Evolutionary conservation across 1,284 basidiomycete genomes (phyloP).

Genomic region (Heliocybe sulcata): DNA sequence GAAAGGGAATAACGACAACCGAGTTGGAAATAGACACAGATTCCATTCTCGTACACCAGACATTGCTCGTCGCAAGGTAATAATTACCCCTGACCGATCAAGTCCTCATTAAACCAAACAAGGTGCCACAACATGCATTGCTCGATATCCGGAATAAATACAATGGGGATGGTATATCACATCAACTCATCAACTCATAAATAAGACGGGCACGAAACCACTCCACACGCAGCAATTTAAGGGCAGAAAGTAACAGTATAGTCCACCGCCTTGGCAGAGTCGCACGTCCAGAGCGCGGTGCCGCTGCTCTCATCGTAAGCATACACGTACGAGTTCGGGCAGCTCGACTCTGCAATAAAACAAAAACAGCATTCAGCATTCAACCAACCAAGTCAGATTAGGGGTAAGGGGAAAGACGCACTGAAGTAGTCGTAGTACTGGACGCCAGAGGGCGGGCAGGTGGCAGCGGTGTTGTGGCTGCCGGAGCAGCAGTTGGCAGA

Average conservation of each 20-base stretch:
- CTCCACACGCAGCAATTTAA: slow-evolving; percentile 9
- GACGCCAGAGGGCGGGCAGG: slow-evolving; percentile 34
- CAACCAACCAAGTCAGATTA: too few relatives aligned
- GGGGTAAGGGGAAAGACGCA: slow-evolving; percentile 16
- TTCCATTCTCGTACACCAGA: too few relatives aligned
- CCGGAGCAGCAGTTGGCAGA: slow-evolving; percentile 40
- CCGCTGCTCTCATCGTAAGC: slow-evolving; percentile 42
- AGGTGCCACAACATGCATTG: too few relatives aligned
- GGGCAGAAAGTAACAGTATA: slow-evolving; percentile 47
- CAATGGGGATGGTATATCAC: too few relatives aligned
- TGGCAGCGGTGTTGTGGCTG: slow-evolving; percentile 28
- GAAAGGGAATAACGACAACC: too few relatives aligned
- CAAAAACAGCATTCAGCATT: slow-evolving; percentile 1
- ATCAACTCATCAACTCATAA: too few relatives aligned
- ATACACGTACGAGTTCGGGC: slow-evolving; percentile 41
- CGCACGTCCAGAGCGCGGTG: slow-evolving; percentile 40
- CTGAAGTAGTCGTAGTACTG: slow-evolving; percentile 40
- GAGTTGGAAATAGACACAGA: too few relatives aligned
- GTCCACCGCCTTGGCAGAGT: slow-evolving; percentile 24
- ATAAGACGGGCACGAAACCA: too few relatives aligned
- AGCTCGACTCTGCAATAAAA: slow-evolving; percentile 27
- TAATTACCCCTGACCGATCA: too few relatives aligned
- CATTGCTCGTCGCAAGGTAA: too few relatives aligned
- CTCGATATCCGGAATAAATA: too few relatives aligned
- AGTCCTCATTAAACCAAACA: too few relatives aligned